phyloP scores from a whole-genome alignment of 2,329 filamentous ascomycete species.

The Alternaria sp. region DNA sequence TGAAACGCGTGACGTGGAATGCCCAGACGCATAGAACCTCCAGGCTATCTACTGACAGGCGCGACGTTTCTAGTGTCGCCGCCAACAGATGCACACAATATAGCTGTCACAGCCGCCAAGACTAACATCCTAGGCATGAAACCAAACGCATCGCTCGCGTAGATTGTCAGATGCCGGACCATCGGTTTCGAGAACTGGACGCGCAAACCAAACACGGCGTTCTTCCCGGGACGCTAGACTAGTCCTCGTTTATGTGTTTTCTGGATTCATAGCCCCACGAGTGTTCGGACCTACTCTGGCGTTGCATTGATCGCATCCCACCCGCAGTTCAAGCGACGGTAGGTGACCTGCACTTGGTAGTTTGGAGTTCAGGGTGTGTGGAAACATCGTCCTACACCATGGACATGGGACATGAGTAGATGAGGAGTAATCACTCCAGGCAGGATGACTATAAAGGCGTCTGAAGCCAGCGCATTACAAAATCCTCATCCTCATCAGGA shows the following conservation, averaged over 20 bases:
- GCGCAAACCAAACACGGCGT: neutral
- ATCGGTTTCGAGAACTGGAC: conserved; percentile 1
- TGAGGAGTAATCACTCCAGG: neutral
- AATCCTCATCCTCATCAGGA: conserved; percentile 18
- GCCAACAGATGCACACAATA: neutral
- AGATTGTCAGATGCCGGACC: conserved; percentile 1
- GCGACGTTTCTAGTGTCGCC: conserved; percentile 1
- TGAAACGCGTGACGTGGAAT: neutral
- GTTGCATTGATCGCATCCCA: neutral
- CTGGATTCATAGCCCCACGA: neutral
- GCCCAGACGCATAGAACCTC: neutral
- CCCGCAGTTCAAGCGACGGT: neutral
- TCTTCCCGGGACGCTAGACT: neutral
- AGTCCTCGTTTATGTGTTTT: neutral
- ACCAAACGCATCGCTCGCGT: conserved; percentile 2
- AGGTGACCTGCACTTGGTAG: conserved; percentile 9
- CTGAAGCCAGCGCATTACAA: neutral
- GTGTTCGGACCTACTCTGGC: neutral
- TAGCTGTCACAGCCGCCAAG: conserved; percentile 6
- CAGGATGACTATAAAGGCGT: conserved; percentile 22
- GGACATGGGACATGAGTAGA: neutral
- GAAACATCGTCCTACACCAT: neutral
- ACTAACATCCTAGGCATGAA: conserved; percentile 3
- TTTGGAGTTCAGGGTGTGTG: conserved; percentile 18
- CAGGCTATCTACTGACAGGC: neutral